Base-by-base conservation (phyloP, 2,329 filamentous ascomycete species). In the Apiospora koreana region DNA sequence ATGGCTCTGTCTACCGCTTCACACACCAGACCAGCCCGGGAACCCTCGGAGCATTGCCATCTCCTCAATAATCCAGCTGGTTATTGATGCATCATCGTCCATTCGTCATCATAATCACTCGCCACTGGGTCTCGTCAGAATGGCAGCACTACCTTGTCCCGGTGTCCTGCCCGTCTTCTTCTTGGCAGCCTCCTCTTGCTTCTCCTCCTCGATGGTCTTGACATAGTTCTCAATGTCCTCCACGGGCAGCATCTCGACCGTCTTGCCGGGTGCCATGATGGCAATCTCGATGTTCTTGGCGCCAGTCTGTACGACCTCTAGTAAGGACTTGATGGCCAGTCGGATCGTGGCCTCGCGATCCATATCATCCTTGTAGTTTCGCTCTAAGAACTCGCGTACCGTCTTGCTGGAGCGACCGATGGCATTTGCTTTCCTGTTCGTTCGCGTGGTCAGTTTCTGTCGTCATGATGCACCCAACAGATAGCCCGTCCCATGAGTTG, bases 241-340 rank as follows among this genome's bases (percentile, higher is more conserved):
- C 42, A 95, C 92, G 2, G 94, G 94, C 76, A 99, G 88, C 91
- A 97, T 95, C 86, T 98, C 95, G 73, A 99, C 90, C 21, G 88
- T 83, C 86, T 97, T 94, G 68, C 94, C 95, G 8, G 96, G 95
- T 9, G 94, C 93, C 94, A 98, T 98, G 80, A 99, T 92, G 71
- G 97, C 96, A 79, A 99, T 98, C 86, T 99, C 96, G 79, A 99
- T 99, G 84, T 99, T 99, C 91, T 99, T 99, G 68, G 96, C 96
- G 73, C 96, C 96, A 2, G 96, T 99, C 85, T 99, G 96, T 73
- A 99, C 96, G 69, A 99, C 96, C 83, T 99, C 96, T 72, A 99
- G 86, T 74, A 99, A 89, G 48, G 96, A 99, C 87, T 99, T 99
- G 87, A 99, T 97, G 9, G 96, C 96, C 77, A 99, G 87, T 80